Evolutionary conservation across 257 asterid species (phyloP), one percentile per base, ranked within the genome.

Genomic region (Asclepias syriaca): DNA sequence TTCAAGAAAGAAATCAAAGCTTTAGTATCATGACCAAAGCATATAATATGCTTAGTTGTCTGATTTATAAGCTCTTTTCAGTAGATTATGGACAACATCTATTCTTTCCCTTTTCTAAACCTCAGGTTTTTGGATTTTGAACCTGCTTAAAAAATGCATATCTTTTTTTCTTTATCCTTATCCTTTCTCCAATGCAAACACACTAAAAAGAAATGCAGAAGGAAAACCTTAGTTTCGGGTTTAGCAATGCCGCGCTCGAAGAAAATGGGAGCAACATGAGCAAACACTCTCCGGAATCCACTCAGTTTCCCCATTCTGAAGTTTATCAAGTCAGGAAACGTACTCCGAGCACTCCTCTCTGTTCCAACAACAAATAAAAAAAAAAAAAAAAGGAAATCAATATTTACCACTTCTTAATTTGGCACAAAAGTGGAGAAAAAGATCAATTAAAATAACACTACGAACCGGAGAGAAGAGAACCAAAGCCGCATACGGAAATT

Each of bases 341-440:
- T 95, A 83, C 96, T 92, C 88, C 96, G 84, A 21, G 99, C 99
- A 74, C 99, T 95, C 84, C 78, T 83, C 83, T 91, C 98, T 92
- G 86, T 69, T 72, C 70, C 58, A 70, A 55, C 74, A 77, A 56
- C 55, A 24, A 29, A 29, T 29, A 40, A 6, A 50, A 27, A 16
- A 7, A 7, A 19, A 37, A 16, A 37, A 27, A 27, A 22, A 15
- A 0, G n/a, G 11, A 65, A 11, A n/a, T 40, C 34, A 76, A 61
- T 51, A 69, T 46, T 48, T 6, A 43, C 3, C 59, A 24, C 32
- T 45, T 67, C n/a, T 22, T 14, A 45, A 51, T n/a, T 27, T 0
- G 0, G 3, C 34, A 58, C 18, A 6, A 3, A 12, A 53, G 48
- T 58, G 24, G 24, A 12, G 19, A 2, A 64, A 70, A 13, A 0